These are phyloP conservation scores for Stygiomarasmius scandens DNA, from an alignment of 1,284 basidiomycete species.

Conservation along the genomic window DNA sequence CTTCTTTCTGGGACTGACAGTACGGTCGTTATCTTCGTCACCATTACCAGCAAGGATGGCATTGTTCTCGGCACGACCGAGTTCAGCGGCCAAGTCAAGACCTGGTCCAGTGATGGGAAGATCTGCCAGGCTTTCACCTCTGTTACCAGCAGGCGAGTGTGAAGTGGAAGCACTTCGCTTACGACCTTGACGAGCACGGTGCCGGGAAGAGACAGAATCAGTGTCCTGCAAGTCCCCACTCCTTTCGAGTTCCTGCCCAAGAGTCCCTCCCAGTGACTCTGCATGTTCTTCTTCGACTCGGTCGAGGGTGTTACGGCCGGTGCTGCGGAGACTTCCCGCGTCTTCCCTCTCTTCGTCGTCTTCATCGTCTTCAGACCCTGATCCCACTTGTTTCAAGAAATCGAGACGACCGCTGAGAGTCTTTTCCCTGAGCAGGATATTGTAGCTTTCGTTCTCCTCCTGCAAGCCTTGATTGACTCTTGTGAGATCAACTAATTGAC, in stretches of 20 bases:
- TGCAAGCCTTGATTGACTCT: slow-evolving; percentile 80
- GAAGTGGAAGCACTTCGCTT: slow-evolving; percentile 55
- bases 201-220: slow-evolving; percentile 45
- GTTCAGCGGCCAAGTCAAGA: slow-evolving; percentile 86
- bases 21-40: slow-evolving; percentile 54
- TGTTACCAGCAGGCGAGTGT: slow-evolving; percentile 45
- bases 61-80: slow-evolving; percentile 85
- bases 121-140: slow-evolving; percentile 77
- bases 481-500: slow-evolving; percentile 76
- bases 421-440: slow-evolving; percentile 86
- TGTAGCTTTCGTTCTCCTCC: slow-evolving; percentile 95
- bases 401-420: slow-evolving; percentile 85
- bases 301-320: slow-evolving; percentile 54
- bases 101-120: slow-evolving; percentile 85
- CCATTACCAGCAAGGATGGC: slow-evolving; percentile 62
- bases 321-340: slow-evolving; percentile 60
- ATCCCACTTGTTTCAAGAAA: slow-evolving; percentile 67
- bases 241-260: slow-evolving; percentile 38
- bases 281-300: slow-evolving; percentile 58
- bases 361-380: slow-evolving; percentile 52
- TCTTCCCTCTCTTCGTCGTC: slow-evolving; percentile 42
- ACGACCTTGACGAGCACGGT: slow-evolving; percentile 46
- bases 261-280: slow-evolving; percentile 27
- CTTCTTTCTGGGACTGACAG: slow-evolving; percentile 56
- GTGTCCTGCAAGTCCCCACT: slow-evolving; percentile 37